Conservation (phyloP, 108 stramenopile genomes). For the Mediolabrus comicus region DNA sequence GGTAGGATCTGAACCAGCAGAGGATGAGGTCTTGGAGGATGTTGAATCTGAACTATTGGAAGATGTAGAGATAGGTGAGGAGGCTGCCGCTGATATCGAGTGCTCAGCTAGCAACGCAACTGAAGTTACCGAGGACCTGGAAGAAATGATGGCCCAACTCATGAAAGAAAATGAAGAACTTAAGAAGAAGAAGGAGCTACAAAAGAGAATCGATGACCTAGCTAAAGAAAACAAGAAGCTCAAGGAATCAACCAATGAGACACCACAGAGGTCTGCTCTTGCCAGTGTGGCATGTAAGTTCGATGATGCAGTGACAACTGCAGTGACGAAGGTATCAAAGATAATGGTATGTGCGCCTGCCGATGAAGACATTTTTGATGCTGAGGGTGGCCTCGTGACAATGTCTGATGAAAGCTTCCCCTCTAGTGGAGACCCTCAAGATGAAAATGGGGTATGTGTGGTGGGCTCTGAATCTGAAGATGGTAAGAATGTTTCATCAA, state of each 20-base stretch:
- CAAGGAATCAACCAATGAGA: neutral
- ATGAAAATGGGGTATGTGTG: neutral
- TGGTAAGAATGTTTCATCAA: neutral
- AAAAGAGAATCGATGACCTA: neutral
- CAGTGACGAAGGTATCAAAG: neutral
- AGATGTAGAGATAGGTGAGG: no score
- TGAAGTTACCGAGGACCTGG: neutral
- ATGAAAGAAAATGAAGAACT: neutral
- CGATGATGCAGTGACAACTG: conserved; percentile 22
- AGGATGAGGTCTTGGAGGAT: no score
- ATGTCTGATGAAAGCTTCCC: neutral
- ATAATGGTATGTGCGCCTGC: conserved; percentile 4
- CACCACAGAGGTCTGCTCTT: conserved; percentile 5
- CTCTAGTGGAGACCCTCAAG: no score
- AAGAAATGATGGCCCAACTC: neutral
- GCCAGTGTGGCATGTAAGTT: conserved; percentile 10
- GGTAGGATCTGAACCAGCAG: no score
- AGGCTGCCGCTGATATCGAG: neutral
- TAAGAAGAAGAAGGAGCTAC: neutral
- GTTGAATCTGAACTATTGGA: no score
- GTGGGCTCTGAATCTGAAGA: neutral
- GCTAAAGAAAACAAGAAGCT: neutral
- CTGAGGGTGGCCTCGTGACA: neutral
- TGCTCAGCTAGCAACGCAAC: neutral
- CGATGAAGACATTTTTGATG: neutral